These are phyloP conservation scores for Gyrodon lividus DNA, from an alignment of 768 basidiomycete genomes.

Conservation along the genomic window DNA sequence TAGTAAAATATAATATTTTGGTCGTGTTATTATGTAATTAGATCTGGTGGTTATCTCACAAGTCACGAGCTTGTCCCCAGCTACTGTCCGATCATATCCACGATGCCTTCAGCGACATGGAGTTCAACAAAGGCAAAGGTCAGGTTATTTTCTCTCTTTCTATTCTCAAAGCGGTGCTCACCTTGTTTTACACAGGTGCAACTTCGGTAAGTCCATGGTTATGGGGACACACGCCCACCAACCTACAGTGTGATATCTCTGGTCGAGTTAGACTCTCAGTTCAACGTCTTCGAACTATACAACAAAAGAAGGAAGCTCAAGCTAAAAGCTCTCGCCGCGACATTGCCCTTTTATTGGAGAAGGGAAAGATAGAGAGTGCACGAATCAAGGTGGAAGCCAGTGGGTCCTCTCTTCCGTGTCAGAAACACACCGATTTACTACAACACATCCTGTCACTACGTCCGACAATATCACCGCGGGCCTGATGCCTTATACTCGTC, in stretches of 20 bases:
- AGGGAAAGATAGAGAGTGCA: slow-evolving; percentile 81
- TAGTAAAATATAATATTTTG: neutral
- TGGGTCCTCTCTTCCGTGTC: slow-evolving; percentile 36
- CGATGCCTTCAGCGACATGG: slow-evolving; percentile 44
- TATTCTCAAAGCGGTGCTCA: slow-evolving; percentile 7
- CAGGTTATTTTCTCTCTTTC: neutral
- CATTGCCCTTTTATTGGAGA: slow-evolving; percentile 77
- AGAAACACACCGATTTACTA: slow-evolving; percentile 5
- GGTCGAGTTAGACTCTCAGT: slow-evolving; percentile 65
- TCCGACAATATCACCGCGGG: slow-evolving; percentile 11
- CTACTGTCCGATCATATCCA: neutral
- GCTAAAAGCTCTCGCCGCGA: slow-evolving; percentile 73
- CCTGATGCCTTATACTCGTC: slow-evolving; percentile 2
- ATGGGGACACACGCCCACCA: neutral
- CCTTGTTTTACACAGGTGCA: slow-evolving; percentile 38
- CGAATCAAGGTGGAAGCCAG: slow-evolving; percentile 82
- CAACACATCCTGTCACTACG: slow-evolving; percentile 15
- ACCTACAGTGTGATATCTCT: slow-evolving; percentile 1
- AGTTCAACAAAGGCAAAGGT: slow-evolving; percentile 64
- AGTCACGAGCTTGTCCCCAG: neutral
- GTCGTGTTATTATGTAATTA: neutral
- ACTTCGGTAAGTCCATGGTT: slow-evolving; percentile 37
- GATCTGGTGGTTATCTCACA: neutral
- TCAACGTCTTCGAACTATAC: slow-evolving; percentile 79
- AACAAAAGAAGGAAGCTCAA: slow-evolving; percentile 92